Base-by-base conservation (phyloP, 208 protist genomes). In the Lotmaria passim region DNA sequence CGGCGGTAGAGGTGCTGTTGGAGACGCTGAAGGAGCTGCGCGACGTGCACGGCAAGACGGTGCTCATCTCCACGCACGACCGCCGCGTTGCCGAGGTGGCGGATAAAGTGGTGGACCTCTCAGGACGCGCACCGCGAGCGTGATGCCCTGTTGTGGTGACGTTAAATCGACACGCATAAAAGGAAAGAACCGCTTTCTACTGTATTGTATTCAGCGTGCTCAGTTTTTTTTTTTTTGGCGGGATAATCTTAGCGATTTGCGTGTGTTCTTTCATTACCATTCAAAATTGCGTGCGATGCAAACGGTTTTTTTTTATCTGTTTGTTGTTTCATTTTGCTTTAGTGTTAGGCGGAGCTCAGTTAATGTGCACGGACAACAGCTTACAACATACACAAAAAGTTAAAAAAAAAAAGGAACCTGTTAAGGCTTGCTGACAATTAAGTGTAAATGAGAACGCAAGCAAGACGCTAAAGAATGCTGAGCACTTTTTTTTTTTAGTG, bases 41-140 rank as follows among this genome's bases (percentile, higher is more conserved):
- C 0, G 83, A 85, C 68, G 63, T 44, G 33, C 73, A 89, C 41
- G 23, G 73, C 47, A 94, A 90, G 73, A 94, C 89, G 34, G 85
- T 94, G 24, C 59, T 94, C 36, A 81, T 94, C 51, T 79, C 89
- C 14, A 92, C 89, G 8, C 86, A 94, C 51, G 89, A 92, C 52
- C 61, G 76, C 39, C 78, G 89, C 53, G 70, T 94, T 17, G 65
- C 76, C 2, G 68, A 76, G 24, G 79, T 92, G 3, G 75, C 84
- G 7, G 82, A 94, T 62, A 57, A 86, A 1, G 79, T 92, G 23
- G 78, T 94, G 21, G 34, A 76, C 30, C 59, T 88, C 8, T 78
- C 70, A 1, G 17, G 19, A 11, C 55, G 53, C 17, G 51, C 11
- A 47, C 15, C 12, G 26, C 14, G 65, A 14, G 7, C 28, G 31